Base-by-base conservation (phyloP, 495 filamentous ascomycete genomes). In the Podospora pseudocomata region DNA sequence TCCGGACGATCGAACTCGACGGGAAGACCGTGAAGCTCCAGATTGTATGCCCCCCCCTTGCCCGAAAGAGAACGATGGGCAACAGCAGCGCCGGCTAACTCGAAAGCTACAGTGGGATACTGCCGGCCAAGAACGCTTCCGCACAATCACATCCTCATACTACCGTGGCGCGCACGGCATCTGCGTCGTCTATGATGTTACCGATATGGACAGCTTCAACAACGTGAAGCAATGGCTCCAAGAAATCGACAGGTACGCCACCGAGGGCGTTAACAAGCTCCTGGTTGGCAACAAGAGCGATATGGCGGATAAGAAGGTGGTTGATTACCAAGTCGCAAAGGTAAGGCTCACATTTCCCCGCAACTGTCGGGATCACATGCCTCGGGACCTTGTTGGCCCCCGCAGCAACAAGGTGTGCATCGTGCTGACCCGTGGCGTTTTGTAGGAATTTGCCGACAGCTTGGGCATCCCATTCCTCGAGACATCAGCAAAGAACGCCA, bases 211-310 rank as follows among this genome's bases (percentile, higher is more conserved):
- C 82, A 96, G 92, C 57, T 99, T 98, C 92, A 98, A 98, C 88
- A 98, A 98, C 83, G 96, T 99, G 73, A 97, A 98, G 91, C 96
- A 98, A 86, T 99, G 95, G 95, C 90, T 99, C 67, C 96, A 98
- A 79, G 96, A 99, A 83, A 99, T 99, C 72, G 96, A 99, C 82
- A 89, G 96, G 74, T 98, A 99, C 74, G 95, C 95, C 69, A 98
- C 95, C 65, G 95, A 99, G 81, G 96, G 96, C 74, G 95, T 99
- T 74, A 99, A 98, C 87, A 98, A 98, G 84, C 88, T 99, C 63
- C 89, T 99, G 66, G 95, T 99, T 65, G 95, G 95, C 74, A 99
- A 99, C 89, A 99, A 99, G 90, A 96, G 92, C 80, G 95, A 99
- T 91, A 98, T 99, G 92, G 88, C 95, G 72, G 95, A 99, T 82